These are phyloP conservation scores for Hirschfeldia incana DNA, from an alignment of 345 rosid genomes.

Conservation along the genomic window DNA sequence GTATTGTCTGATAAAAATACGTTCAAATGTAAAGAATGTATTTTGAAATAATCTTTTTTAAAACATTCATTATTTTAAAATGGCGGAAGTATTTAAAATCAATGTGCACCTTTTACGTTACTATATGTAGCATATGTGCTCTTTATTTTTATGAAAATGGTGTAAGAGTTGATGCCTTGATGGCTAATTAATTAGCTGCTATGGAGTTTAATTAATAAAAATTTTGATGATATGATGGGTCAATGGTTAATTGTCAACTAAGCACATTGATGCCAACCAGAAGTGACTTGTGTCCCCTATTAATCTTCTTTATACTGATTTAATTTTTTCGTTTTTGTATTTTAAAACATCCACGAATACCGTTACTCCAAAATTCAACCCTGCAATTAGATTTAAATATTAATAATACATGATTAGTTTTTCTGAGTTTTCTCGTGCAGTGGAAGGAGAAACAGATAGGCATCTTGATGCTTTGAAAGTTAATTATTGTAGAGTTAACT, in stretches of 20 bases:
- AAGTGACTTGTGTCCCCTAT: slow-evolving; percentile 26
- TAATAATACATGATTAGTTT: not conserved
- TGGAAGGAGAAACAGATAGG: slow-evolving; percentile 20
- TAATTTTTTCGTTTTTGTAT: not conserved
- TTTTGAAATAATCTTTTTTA: no score
- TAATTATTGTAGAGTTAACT: not conserved
- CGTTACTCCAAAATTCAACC: slow-evolving; percentile 1
- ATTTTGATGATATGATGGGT: slow-evolving; percentile 15
- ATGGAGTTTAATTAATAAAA: slow-evolving; percentile 5
- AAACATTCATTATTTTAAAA: no score
- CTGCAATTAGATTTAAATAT: not conserved
- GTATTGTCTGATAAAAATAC: no score
- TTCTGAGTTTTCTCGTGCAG: slow-evolving; percentile 12
- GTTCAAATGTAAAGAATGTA: no score
- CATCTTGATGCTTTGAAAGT: slow-evolving; percentile 1
- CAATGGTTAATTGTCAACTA: slow-evolving; percentile 35
- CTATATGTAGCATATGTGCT: not conserved
- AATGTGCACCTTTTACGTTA: not conserved
- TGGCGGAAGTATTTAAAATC: not conserved
- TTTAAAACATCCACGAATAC: not conserved
- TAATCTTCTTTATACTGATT: slow-evolving; percentile 4
- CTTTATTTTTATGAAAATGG: not conserved
- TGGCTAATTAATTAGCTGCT: not conserved
- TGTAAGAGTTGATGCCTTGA: slow-evolving; percentile 9
- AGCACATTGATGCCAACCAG: slow-evolving; percentile 36